phyloP scores from a whole-genome alignment of 768 basidiomycete genomes.

The Suillus occidentalis region DNA sequence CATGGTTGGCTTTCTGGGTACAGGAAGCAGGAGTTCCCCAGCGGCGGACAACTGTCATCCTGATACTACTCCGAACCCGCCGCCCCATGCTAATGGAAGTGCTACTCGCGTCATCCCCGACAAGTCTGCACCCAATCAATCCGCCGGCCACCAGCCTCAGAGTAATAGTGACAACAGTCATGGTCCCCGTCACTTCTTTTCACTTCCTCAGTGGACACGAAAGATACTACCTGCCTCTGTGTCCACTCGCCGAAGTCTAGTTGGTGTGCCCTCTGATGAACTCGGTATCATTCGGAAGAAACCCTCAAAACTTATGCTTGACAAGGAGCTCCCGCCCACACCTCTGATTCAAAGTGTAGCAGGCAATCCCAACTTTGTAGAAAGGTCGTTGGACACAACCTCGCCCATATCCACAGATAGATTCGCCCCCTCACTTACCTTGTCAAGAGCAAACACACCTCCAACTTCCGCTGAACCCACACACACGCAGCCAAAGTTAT shows the following conservation, averaged over 20 bases:
- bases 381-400: background rate
- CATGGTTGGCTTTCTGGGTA: conserved; percentile 42
- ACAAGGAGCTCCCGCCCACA: conserved; percentile 54
- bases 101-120: conserved; percentile 40
- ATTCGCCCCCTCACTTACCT: background rate
- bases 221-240: conserved; percentile 38
- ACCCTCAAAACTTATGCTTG: conserved; percentile 18
- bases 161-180: conserved; percentile 37
- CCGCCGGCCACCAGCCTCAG: conserved; percentile 36
- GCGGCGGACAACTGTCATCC: conserved; percentile 26
- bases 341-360: conserved; percentile 31
- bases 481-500: conserved; percentile 56
- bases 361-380: background rate
- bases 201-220: conserved; percentile 64
- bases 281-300: conserved; percentile 24
- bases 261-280: conserved; percentile 25
- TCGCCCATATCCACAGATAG: background rate
- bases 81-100: conserved; percentile 36
- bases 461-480: conserved; percentile 22
- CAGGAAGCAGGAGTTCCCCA: conserved; percentile 35
- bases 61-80: conserved; percentile 25
- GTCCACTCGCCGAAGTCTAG: conserved; percentile 30
- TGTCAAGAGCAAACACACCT: background rate
- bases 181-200: conserved; percentile 52
- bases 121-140: conserved; percentile 50